Percentiles rank a stretch among this genome's conserved stretches.
Conservation (phyloP, 140 eudicot genomes). For the Ambrosia hybrid region DNA sequence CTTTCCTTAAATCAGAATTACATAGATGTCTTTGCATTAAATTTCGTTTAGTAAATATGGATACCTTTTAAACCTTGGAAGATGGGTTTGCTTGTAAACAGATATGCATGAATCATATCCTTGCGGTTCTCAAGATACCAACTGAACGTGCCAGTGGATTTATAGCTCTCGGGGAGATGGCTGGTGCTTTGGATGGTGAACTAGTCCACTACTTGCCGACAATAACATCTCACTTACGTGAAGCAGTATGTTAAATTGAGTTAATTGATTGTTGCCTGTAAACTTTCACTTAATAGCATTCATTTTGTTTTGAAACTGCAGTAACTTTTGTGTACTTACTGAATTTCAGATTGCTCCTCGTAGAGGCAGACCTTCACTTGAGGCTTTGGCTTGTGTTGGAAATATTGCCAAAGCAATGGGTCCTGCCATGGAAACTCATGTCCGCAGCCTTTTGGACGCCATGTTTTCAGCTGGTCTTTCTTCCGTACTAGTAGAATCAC, state of each 20-base stretch:
- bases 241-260: slow-evolving; percentile 52
- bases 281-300: background rate
- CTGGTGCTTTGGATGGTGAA: slow-evolving; percentile 99
- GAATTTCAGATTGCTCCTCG: slow-evolving; percentile 92
- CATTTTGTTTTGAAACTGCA: slow-evolving; percentile 11
- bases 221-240: slow-evolving; percentile 92
- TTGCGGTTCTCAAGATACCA: slow-evolving; percentile 93
- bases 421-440: slow-evolving; percentile 75
- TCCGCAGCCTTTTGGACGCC: slow-evolving; percentile 78
- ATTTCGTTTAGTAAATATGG: background rate
- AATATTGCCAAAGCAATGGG: slow-evolving; percentile 97
- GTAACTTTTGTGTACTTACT: slow-evolving; percentile 13
- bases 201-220: slow-evolving; percentile 96
- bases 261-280: slow-evolving; percentile 14
- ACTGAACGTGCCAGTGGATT: slow-evolving; percentile 99
- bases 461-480: slow-evolving; percentile 96
- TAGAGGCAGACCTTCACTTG: slow-evolving; percentile 88
- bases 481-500: slow-evolving; percentile 73
- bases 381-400: slow-evolving; percentile 98
- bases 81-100: slow-evolving; percentile 38
- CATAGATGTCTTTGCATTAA: background rate
- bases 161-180: slow-evolving; percentile 99
- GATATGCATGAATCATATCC: slow-evolving; percentile 98
- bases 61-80: slow-evolving; percentile 25
- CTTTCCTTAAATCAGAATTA: slow-evolving; percentile 9